A percentile compares a stretch with the other conserved stretches of the same genome.
Evolutionary conservation across 2,329 filamentous ascomycete genomes (phyloP).

Genomic region (Botrytis squamosa): DNA sequence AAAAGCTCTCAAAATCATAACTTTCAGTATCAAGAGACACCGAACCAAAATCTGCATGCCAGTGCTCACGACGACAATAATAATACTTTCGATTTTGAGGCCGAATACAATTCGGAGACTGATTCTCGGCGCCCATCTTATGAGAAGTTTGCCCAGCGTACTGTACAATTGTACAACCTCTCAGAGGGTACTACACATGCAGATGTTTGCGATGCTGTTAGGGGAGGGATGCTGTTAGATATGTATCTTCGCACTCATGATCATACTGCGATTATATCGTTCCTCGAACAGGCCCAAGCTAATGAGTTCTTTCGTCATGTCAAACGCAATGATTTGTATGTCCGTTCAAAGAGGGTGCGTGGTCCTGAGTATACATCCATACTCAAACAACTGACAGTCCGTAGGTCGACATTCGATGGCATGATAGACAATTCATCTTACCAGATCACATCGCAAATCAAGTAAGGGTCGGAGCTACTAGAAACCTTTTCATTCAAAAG

Average conservation of each 20-base stretch:
- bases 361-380: not conserved
- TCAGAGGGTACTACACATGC: slow-evolving; percentile 60
- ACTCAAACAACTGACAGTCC: slow-evolving; percentile 1
- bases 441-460: slow-evolving; percentile 62
- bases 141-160: slow-evolving; percentile 47
- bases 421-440: slow-evolving; percentile 67
- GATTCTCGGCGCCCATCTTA: slow-evolving; percentile 30
- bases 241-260: slow-evolving; percentile 62
- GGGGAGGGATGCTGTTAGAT: slow-evolving; percentile 70
- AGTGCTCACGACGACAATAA: slow-evolving; percentile 31
- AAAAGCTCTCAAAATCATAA: slow-evolving; percentile 28
- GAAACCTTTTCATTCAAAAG: slow-evolving; percentile 69
- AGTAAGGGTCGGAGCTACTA: slow-evolving; percentile 63
- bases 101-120: slow-evolving; percentile 28
- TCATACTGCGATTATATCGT: slow-evolving; percentile 64
- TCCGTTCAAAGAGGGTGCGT: slow-evolving; percentile 65
- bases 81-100: slow-evolving; percentile 30
- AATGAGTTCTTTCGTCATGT: slow-evolving; percentile 62
- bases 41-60: slow-evolving; percentile 22
- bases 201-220: slow-evolving; percentile 63
- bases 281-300: slow-evolving; percentile 63
- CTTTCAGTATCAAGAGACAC: slow-evolving; percentile 23
- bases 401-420: slow-evolving; percentile 69
- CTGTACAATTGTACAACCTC: slow-evolving; percentile 62
- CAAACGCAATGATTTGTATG: slow-evolving; percentile 64